Evolutionary conservation across 352 stramenopile species (phyloP), one percentile per base, ranked within the genome.

Genomic region (Phytophthora colocasiae): DNA sequence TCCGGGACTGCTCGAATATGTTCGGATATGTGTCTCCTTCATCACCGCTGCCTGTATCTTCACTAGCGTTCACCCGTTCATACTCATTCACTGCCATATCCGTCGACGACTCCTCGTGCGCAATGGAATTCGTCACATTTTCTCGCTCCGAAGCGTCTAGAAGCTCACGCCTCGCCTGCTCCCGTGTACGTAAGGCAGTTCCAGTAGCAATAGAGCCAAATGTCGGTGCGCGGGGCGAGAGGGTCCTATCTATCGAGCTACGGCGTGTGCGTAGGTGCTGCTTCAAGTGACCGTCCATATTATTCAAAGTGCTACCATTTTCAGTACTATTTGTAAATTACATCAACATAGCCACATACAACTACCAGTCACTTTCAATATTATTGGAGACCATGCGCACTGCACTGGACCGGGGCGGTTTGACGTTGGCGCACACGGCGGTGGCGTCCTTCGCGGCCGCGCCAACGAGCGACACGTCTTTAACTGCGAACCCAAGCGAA

Each of bases 381-480:
- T 65, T 46, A 32, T 65, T 46, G 26, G 17, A 17, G 10, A 29
- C 26, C 6, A 92, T 92, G 84, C 77, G 80, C 45, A 67, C 19
- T 51, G 84, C 77, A 41, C 58, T 92, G 44, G 56, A 65, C 38
- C 71, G 66, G 27, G 73, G 65, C 32, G 82, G 79, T 5, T 52
- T 93, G 44, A 58, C 60, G 69, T 78, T 93, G 14, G 60, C 63
- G 40, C 81, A 91, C 74, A 92, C 81, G 43, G 78, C 82, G 7
- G 87, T 95, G 41, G 78, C 80, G 48, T 76, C 89, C 64, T 95
- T 95, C 58, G 64, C 72, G 5, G 32, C 58, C n/a, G 26, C 69
- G 6, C 7, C 6, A 17, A 46, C 64, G 34, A 62, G 71, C 19
- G 70, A 67, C 19, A 68, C 49, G 12, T 41, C 58, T 17, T 62